A percentile compares a stretch with the other conserved stretches of the same genome.
phyloP scores from a whole-genome alignment of 1,139 yeast genomes.

The Kodamaea derodonti region DNA sequence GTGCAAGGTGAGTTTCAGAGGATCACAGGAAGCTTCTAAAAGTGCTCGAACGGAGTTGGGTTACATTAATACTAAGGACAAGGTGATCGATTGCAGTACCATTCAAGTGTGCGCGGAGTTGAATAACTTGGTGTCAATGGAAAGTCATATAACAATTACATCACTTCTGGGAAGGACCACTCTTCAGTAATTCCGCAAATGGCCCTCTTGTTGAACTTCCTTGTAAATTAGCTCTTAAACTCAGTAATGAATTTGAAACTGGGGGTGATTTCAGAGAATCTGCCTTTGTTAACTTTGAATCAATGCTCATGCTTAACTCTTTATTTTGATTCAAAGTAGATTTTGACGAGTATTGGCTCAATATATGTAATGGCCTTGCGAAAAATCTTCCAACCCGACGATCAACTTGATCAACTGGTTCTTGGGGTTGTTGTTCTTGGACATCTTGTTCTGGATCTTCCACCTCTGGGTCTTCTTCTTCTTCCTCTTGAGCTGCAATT shows the following conservation, averaged over 20 bases:
- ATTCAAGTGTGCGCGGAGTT: too few species aligned
- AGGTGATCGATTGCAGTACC: too few species aligned
- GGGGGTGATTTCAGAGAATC: background rate
- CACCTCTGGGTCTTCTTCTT: background rate
- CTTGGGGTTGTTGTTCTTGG: constrained; percentile 2
- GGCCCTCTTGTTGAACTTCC: background rate
- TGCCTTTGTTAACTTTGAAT: constrained; percentile 12
- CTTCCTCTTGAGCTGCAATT: too few species aligned
- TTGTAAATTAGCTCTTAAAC: background rate
- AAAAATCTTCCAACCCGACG: constrained; percentile 8
- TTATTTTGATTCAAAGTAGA: constrained; percentile 11
- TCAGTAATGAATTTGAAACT: background rate
- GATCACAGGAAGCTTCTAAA: too few species aligned
- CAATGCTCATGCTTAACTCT: constrained; percentile 26
- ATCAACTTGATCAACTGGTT: too few species aligned
- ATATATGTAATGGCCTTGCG: constrained; percentile 26
- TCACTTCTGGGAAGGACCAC: too few species aligned
- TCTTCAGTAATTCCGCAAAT: too few species aligned
- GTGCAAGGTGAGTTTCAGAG: too few species aligned
- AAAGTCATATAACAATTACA: too few species aligned
- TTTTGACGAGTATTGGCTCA: constrained; percentile 18
- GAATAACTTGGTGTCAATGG: too few species aligned
- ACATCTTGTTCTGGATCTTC: background rate
- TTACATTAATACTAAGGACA: too few species aligned
- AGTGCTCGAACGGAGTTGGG: too few species aligned